A percentile compares a stretch with the other conserved stretches of the same genome.
These are phyloP conservation scores for Striga hermonthica DNA, from an alignment of 305 asterid genomes.

Conservation along the genomic window DNA sequence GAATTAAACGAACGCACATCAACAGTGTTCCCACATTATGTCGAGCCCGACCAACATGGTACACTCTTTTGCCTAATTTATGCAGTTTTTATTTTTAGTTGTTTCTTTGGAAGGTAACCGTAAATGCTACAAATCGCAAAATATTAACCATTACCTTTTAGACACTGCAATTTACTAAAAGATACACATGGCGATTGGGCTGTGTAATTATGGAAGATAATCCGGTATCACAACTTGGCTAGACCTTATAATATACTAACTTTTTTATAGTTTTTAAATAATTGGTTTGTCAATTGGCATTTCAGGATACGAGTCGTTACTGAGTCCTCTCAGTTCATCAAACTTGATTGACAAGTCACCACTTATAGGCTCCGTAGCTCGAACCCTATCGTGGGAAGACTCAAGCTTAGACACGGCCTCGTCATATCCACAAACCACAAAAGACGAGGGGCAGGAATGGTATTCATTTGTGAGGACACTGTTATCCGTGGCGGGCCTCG, in stretches of 20 bases:
- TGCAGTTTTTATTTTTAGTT: not conserved
- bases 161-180: no score
- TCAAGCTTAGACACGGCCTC: conserved; percentile 58
- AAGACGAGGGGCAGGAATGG: conserved; percentile 70
- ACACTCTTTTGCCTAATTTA: conserved; percentile 22
- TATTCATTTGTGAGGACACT: conserved; percentile 53
- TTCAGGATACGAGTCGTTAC: conserved; percentile 51
- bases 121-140: not conserved
- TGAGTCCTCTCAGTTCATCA: conserved; percentile 43
- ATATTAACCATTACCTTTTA: no score
- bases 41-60: conserved; percentile 49
- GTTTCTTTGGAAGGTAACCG: not conserved
- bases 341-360: conserved; percentile 86
- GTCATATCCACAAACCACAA: conserved; percentile 48
- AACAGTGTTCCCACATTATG: conserved; percentile 39
- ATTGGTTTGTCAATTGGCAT: conserved; percentile 19
- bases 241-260: not conserved
- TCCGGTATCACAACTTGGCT: not conserved
- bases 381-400: conserved; percentile 70
- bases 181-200: not conserved
- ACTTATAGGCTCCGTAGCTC: conserved; percentile 85
- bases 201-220: not conserved
- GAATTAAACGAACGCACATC: conserved; percentile 57
- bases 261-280: conserved; percentile 2
- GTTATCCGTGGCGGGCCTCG: conserved; percentile 63